phyloP scores from a whole-genome alignment of 2,329 filamentous ascomycete species.

The Xylariales sp. region DNA sequence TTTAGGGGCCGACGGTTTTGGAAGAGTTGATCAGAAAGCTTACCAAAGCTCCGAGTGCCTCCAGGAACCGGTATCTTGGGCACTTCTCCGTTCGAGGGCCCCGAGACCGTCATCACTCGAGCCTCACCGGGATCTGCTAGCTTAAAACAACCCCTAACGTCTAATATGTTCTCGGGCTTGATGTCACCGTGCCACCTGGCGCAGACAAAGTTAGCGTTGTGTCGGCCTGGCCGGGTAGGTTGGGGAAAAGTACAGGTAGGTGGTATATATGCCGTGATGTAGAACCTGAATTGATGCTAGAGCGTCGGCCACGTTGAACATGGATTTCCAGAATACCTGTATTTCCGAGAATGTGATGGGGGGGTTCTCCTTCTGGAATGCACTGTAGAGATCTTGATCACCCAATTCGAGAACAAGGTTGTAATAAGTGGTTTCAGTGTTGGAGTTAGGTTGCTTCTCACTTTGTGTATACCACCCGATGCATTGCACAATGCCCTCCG shows the following conservation, averaged over 20 bases:
- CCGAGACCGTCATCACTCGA: slow-evolving; percentile 20
- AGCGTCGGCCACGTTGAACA: slow-evolving; percentile 49
- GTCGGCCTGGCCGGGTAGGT: not conserved
- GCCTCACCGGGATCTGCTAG: slow-evolving; percentile 54
- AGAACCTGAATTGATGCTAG: slow-evolving; percentile 36
- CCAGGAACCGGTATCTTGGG: slow-evolving; percentile 39
- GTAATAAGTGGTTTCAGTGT: slow-evolving; percentile 32
- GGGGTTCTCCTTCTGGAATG: slow-evolving; percentile 44
- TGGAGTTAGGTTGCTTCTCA: slow-evolving; percentile 17
- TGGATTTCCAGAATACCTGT: slow-evolving; percentile 47
- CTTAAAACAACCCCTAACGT: slow-evolving; percentile 50
- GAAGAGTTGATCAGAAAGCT: not conserved
- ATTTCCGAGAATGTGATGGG: slow-evolving; percentile 47
- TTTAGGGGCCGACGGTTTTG: too few relatives aligned
- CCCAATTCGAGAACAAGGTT: slow-evolving; percentile 54
- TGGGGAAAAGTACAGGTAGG: slow-evolving; percentile 23
- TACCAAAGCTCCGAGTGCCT: slow-evolving; percentile 54
- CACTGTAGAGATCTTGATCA: slow-evolving; percentile 49
- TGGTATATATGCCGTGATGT: slow-evolving; percentile 8
- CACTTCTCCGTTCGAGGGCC: not conserved
- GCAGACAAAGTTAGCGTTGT: slow-evolving; percentile 12
- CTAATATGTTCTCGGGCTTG: slow-evolving; percentile 52
- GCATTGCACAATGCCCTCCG: slow-evolving; percentile 47
- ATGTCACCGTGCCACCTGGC: slow-evolving; percentile 54
- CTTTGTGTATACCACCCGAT: slow-evolving; percentile 46